phyloP scores from a whole-genome alignment of 148 eudicot genomes.

The Suaeda aralocaspica region DNA sequence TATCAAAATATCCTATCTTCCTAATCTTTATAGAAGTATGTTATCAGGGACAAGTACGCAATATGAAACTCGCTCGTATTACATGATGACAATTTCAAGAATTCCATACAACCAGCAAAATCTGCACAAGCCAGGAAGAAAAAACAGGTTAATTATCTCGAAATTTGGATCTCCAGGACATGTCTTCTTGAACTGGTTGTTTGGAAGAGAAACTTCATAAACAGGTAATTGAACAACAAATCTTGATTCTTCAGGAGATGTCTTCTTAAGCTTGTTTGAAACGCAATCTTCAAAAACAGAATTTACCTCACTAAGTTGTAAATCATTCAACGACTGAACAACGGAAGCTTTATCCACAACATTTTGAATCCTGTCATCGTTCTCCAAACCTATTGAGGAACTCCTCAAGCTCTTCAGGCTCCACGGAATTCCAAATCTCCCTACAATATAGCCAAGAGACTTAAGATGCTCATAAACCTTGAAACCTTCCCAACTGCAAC shows the following conservation, averaged over 20 bases:
- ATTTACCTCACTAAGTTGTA: conserved; percentile 47
- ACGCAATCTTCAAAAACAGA: conserved; percentile 65
- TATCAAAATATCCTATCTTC: too few relatives aligned
- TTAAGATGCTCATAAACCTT: conserved; percentile 72
- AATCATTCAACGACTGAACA: conserved; percentile 36
- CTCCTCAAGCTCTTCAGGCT: conserved; percentile 43
- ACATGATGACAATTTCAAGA: background rate
- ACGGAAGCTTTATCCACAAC: conserved; percentile 21
- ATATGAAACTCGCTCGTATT: background rate
- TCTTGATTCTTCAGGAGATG: conserved; percentile 65
- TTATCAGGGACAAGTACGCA: background rate
- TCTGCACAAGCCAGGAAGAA: background rate
- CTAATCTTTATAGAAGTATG: too few relatives aligned
- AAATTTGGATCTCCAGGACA: conserved; percentile 68
- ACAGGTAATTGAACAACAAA: conserved; percentile 51
- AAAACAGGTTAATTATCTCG: background rate
- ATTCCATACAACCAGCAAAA: background rate
- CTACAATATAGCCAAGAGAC: conserved; percentile 80
- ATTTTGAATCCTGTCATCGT: background rate
- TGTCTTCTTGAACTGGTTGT: conserved; percentile 79
- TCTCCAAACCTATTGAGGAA: conserved; percentile 17
- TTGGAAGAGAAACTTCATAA: conserved; percentile 84
- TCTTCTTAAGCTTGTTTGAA: conserved; percentile 71
- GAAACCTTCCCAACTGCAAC: conserved; percentile 75
- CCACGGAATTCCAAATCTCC: conserved; percentile 63